Percentiles rank a stretch among this genome's conserved stretches.
These are phyloP conservation scores for Sporothrix inflata DNA, from an alignment of 2,329 filamentous ascomycete species.

Conservation along the genomic window DNA sequence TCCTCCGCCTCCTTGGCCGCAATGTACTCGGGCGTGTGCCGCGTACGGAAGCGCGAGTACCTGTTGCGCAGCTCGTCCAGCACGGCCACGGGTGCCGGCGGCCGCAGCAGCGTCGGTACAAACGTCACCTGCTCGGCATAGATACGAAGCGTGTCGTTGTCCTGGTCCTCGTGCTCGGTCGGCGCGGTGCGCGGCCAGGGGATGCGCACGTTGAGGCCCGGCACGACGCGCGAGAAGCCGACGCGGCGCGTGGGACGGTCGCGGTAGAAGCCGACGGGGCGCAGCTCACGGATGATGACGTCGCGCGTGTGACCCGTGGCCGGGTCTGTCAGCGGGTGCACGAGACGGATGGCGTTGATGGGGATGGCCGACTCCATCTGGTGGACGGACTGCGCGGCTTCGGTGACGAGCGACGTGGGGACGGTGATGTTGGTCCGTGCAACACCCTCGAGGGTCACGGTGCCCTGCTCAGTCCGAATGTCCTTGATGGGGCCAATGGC, in stretches of 20 bases:
- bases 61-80: conserved; percentile 85
- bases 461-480: conserved; percentile 58
- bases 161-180: conserved; percentile 57
- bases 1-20: conserved; percentile 48
- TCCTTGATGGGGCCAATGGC: conserved; percentile 74
- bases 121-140: conserved; percentile 76
- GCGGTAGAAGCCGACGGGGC: conserved; percentile 53
- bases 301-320: conserved; percentile 69
- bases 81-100: conserved; percentile 78
- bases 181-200: conserved; percentile 69
- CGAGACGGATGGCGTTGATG: conserved; percentile 76
- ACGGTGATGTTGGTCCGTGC: conserved; percentile 49
- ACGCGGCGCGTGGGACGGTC: conserved; percentile 55
- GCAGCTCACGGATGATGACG: conserved; percentile 74
- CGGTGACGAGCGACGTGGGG: conserved; percentile 45
- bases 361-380: conserved; percentile 61
- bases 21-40: conserved; percentile 77
- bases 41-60: conserved; percentile 78
- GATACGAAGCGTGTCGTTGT: conserved; percentile 73
- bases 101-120: conserved; percentile 72
- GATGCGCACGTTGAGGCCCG: conserved; percentile 71
- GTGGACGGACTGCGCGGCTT: conserved; percentile 47
- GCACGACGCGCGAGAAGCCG: conserved; percentile 63
- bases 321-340: conserved; percentile 72
- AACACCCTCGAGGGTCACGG: conserved; percentile 63